These are phyloP conservation scores for Tetracladium setigerum DNA, from an alignment of 495 filamentous ascomycete species.

Conservation along the genomic window DNA sequence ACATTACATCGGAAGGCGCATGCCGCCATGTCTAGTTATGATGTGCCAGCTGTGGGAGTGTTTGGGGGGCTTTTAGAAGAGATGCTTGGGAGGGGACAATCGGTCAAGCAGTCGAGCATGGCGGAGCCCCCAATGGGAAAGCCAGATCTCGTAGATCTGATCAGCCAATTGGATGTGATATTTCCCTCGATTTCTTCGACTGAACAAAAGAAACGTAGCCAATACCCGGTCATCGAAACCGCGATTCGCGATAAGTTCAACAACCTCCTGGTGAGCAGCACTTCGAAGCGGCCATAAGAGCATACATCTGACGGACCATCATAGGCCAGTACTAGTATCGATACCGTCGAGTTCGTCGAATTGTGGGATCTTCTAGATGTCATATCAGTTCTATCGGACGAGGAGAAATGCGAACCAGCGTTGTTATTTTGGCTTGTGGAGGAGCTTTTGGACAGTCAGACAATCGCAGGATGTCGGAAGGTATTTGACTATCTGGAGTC, in stretches of 20 bases:
- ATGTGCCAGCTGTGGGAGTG: slow-evolving; percentile 46
- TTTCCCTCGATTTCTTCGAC: slow-evolving; percentile 4
- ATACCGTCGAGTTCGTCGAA: slow-evolving; percentile 64
- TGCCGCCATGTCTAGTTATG: slow-evolving; percentile 37
- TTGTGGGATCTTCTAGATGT: slow-evolving; percentile 95
- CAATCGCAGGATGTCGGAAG: slow-evolving; percentile 78
- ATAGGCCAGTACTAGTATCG: slow-evolving; percentile 62
- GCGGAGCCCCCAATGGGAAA: slow-evolving; percentile 76
- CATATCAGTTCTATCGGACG: slow-evolving; percentile 76
- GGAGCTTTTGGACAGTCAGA: slow-evolving; percentile 92
- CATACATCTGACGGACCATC: slow-evolving; percentile 22
- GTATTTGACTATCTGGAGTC: slow-evolving; percentile 95
- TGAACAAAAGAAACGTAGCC: slow-evolving; percentile 32
- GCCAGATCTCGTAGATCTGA: slow-evolving; percentile 43
- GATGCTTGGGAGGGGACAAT: slow-evolving; percentile 56
- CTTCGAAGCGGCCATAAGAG: slow-evolving; percentile 8
- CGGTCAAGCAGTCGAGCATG: slow-evolving; percentile 53
- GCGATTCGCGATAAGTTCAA: slow-evolving; percentile 75
- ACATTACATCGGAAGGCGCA: not conserved
- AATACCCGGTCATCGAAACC: slow-evolving; percentile 65
- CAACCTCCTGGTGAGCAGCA: slow-evolving; percentile 54
- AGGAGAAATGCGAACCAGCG: slow-evolving; percentile 74
- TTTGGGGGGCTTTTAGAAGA: slow-evolving; percentile 48
- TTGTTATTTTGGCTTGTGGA: slow-evolving; percentile 87
- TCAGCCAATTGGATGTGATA: slow-evolving; percentile 12